These are phyloP conservation scores for Dictyophora rubrovolvata DNA, from an alignment of 768 basidiomycete genomes.

Conservation along the genomic window DNA sequence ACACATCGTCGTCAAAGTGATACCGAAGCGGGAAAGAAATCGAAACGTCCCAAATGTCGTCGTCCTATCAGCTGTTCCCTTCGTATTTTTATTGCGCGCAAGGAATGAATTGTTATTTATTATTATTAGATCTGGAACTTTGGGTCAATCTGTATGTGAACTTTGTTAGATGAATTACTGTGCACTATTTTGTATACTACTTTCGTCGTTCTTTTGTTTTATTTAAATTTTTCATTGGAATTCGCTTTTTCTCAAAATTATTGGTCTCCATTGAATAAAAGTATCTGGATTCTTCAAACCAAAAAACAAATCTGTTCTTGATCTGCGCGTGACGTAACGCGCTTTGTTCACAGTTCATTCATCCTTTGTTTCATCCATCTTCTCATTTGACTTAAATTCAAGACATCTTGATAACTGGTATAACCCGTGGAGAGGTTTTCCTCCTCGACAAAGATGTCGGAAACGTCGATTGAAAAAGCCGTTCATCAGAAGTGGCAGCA, in stretches of 20 bases:
- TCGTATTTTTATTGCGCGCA: background rate
- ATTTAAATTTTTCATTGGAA: background rate
- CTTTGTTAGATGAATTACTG: background rate
- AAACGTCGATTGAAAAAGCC: background rate
- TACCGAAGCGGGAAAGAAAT: background rate
- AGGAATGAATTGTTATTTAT: background rate
- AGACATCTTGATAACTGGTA: background rate
- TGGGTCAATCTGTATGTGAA: background rate
- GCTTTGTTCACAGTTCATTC: background rate
- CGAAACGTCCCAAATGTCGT: background rate
- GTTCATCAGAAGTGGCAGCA: slow-evolving; percentile 6
- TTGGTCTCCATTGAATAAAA: background rate
- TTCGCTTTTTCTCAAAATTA: background rate
- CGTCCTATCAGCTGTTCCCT: background rate
- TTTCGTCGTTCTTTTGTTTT: background rate
- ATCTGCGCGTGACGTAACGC: background rate
- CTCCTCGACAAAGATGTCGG: background rate
- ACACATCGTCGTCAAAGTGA: slow-evolving; percentile 17
- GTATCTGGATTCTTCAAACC: background rate
- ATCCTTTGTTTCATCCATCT: background rate
- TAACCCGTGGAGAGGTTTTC: background rate
- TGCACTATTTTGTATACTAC: background rate
- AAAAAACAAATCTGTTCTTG: background rate
- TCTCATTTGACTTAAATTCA: background rate
- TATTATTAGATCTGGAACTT: background rate